Conservation (phyloP, 306 rosid genomes). For the Sechiopsis laciniata region DNA sequence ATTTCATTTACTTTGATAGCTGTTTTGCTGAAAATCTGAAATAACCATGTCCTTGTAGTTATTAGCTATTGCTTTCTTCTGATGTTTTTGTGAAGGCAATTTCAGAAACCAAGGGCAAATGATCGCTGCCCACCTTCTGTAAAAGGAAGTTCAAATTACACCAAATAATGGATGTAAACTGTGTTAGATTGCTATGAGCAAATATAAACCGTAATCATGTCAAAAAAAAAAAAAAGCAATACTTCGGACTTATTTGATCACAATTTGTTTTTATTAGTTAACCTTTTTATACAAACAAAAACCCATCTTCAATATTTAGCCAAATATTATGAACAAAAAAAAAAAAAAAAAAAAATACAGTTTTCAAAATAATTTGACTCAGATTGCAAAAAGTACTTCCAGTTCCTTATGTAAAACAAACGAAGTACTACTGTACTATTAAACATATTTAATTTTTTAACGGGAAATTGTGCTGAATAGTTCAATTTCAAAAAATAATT, state of each 20-base stretch:
- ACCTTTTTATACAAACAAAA: too few relatives aligned
- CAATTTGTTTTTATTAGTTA: too few relatives aligned
- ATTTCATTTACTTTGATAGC: not conserved
- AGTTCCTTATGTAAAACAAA: not conserved
- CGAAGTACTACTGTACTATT: not conserved
- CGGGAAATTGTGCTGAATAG: too few relatives aligned
- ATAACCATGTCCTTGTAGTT: not conserved
- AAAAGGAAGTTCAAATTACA: not conserved
- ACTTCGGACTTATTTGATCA: not conserved
- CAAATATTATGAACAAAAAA: not conserved
- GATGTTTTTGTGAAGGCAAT: slow-evolving; percentile 46
- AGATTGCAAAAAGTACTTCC: not conserved
- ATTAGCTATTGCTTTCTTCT: slow-evolving; percentile 14
- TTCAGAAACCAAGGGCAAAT: slow-evolving; percentile 72
- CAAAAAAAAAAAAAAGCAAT: not conserved
- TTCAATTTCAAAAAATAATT: too few relatives aligned
- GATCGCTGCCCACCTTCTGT: slow-evolving; percentile 85
- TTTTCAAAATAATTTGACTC: too few relatives aligned
- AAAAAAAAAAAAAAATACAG: not conserved
- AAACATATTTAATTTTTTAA: not conserved
- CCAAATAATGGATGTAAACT: not conserved
- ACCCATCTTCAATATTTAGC: not conserved
- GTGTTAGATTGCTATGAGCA: not conserved
- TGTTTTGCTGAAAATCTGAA: too few relatives aligned
- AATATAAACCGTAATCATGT: not conserved